phyloP scores from a whole-genome alignment of 202 grass and related monocot species.

The Carex arenaria region DNA sequence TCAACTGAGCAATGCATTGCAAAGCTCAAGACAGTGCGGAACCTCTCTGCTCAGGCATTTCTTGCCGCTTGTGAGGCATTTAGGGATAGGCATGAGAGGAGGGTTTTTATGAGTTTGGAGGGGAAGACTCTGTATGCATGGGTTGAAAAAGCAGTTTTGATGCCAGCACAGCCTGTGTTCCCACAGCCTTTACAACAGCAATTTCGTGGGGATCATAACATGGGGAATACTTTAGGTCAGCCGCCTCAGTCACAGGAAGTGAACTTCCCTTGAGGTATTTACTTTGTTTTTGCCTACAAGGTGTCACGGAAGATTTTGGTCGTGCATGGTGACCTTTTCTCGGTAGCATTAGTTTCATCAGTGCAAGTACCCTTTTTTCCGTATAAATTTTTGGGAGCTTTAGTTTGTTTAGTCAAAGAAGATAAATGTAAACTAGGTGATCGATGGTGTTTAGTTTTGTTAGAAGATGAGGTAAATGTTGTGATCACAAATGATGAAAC shows the following conservation, averaged over 20 bases:
- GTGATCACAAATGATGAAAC: too few species aligned
- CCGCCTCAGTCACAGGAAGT: constrained; percentile 21
- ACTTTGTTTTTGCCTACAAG: not conserved
- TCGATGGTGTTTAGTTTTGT: not conserved
- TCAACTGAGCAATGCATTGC: constrained; percentile 33
- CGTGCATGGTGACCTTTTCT: not conserved
- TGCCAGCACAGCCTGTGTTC: constrained; percentile 11
- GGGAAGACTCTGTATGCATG: constrained; percentile 19
- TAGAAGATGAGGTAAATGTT: not conserved
- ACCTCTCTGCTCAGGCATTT: constrained; percentile 28
- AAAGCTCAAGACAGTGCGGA: constrained; percentile 27
- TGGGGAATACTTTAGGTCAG: not conserved
- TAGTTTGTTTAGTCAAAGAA: not conserved
- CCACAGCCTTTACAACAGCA: constrained; percentile 12
- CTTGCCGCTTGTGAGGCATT: constrained; percentile 30
- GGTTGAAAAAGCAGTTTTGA: constrained; percentile 25
- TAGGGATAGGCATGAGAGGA: constrained; percentile 27
- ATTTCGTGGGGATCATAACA: not conserved
- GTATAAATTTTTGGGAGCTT: not conserved
- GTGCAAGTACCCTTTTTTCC: not conserved
- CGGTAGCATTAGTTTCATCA: not conserved
- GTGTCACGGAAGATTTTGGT: not conserved
- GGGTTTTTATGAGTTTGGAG: constrained; percentile 33
- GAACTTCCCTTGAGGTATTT: constrained; percentile 1
- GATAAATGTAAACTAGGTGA: not conserved